Percentiles rank a stretch among this genome's conserved stretches.
phyloP scores from a whole-genome alignment of 2,329 filamentous ascomycete genomes.

The Trichoderma harzianum region DNA sequence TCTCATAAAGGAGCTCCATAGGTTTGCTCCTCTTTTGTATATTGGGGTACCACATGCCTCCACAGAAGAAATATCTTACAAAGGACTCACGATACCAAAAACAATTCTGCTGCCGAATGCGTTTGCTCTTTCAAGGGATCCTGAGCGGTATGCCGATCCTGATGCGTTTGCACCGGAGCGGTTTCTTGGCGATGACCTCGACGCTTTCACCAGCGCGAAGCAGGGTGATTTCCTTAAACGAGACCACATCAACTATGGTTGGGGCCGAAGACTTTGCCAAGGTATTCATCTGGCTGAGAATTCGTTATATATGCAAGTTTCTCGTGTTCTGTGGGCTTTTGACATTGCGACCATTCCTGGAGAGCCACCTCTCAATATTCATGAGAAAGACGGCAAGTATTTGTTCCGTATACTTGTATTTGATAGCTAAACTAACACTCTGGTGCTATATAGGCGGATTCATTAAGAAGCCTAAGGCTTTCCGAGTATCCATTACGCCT shows the following conservation, averaged over 20 bases:
- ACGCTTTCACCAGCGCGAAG: constrained; percentile 28
- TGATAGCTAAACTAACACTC: neutral
- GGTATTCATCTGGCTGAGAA: constrained; percentile 54
- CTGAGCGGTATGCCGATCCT: neutral
- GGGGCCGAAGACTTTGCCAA: constrained; percentile 55
- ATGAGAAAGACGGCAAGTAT: neutral
- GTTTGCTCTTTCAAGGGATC: neutral
- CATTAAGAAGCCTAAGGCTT: neutral
- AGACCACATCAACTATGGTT: constrained; percentile 54
- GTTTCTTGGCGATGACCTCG: constrained; percentile 27
- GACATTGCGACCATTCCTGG: constrained; percentile 30
- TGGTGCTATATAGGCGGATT: neutral
- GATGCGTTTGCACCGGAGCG: constrained; percentile 14
- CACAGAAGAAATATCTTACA: neutral
- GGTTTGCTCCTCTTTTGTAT: neutral
- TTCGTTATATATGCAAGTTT: constrained; percentile 45
- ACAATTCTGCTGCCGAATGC: neutral
- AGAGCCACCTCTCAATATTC: neutral
- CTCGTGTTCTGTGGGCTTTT: constrained; percentile 49
- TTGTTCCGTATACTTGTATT: neutral
- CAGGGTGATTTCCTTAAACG: constrained; percentile 39
- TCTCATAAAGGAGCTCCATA: constrained; percentile 29
- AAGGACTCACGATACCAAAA: neutral
- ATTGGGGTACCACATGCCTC: neutral
- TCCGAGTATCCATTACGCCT: neutral